Evolutionary conservation across 805 yeast genomes (phyloP), one percentile per base, ranked within the genome.

Genomic region (Candida khao-thaluensis): DNA sequence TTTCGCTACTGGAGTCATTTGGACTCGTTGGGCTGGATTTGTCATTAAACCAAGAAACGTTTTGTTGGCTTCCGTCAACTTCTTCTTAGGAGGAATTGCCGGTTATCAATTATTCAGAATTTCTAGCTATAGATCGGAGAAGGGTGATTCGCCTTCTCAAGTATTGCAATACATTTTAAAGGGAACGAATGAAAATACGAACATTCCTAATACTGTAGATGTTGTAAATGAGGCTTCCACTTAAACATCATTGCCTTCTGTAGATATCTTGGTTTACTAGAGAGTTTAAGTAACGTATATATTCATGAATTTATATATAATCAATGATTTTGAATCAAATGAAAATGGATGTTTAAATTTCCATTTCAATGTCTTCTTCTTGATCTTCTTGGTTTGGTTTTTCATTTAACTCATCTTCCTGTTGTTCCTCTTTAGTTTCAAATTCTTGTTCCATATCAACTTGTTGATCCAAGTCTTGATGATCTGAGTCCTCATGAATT

Each of bases 11-110:
- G 99, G 97, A 40, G 79, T 79, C 38, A 88, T 91, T 53, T 91
- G 99, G 99, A 91, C 99, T 24, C 80, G 99, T 63, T 91, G 98
- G 98, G 89, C 96, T 11, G 74, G 72, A 1, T 77, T 90, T 65
- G 93, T 90, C 48, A 91, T 91, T 57, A 79, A 71, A 49, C 99
- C 99, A 29, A 82, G 84, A 66, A 91, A 91, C 66, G 73, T 75
- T 51, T 69, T 93, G 45, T 73, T 93, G 50, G 99, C 98, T 3
- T 79, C 91, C 20, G 99, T 91, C 40, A 91, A 91, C 67, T 88
- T 89, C 72, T 91, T 93, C 75, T 70, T 91, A 39, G 96, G 95
- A 17, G 69, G 82, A 22, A 95, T 95, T 34, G 96, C 98, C 2
- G 85, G 91, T 21, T 79, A 72, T 60, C 98, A 91, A 71, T 64